phyloP scores from a whole-genome alignment of 306 rosid species.

The Albizia julibrissin region DNA sequence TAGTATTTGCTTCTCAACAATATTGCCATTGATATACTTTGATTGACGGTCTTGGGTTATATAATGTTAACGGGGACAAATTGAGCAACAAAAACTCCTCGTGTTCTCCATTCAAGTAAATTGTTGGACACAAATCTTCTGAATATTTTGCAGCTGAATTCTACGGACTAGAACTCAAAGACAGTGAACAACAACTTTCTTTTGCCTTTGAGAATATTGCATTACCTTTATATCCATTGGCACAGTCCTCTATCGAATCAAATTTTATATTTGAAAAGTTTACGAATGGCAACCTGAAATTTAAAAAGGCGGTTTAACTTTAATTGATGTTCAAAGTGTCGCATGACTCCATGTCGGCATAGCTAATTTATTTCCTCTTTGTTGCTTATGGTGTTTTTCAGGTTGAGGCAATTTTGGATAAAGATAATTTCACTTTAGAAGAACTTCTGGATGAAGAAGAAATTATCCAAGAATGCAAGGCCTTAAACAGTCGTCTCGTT shows the following conservation, averaged over 20 bases:
- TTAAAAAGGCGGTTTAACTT: background rate
- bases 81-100: background rate
- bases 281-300: background rate
- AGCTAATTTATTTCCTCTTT: constrained; percentile 21
- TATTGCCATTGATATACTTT: background rate
- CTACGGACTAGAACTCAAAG: constrained; percentile 27
- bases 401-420: constrained; percentile 89
- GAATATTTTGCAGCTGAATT: background rate
- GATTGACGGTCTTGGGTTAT: background rate
- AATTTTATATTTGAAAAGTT: background rate
- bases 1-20: background rate
- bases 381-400: constrained; percentile 30
- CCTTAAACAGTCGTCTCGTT: constrained; percentile 91
- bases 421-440: constrained; percentile 81
- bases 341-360: background rate
- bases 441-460: constrained; percentile 98
- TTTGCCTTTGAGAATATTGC: constrained; percentile 14
- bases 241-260: background rate
- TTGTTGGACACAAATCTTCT: background rate
- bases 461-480: constrained; percentile 97
- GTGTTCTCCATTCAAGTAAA: background rate
- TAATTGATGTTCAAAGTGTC: background rate
- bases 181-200: constrained; percentile 7
- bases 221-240: constrained; percentile 2
- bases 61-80: background rate